These are phyloP conservation scores for Diaporthe aspalathi DNA, from an alignment of 2,329 filamentous ascomycete species.

Conservation along the genomic window DNA sequence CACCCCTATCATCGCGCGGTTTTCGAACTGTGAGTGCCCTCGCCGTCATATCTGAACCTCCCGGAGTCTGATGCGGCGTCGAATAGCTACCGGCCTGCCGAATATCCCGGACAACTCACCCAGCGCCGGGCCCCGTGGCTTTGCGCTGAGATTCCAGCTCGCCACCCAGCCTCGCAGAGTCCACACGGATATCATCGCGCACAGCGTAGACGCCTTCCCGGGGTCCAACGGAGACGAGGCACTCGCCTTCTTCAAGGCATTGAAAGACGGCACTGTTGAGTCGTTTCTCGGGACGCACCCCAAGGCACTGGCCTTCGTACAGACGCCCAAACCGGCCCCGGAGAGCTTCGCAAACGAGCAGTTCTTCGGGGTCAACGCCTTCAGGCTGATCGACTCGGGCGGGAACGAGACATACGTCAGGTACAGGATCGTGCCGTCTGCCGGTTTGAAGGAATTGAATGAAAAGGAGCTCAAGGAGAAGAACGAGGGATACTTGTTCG, in stretches of 20 bases:
- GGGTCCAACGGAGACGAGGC: constrained; percentile 64
- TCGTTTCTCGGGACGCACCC: constrained; percentile 59
- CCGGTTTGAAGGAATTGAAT: constrained; percentile 53
- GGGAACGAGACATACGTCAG: constrained; percentile 59
- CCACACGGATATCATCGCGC: constrained; percentile 68
- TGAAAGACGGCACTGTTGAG: constrained; percentile 51
- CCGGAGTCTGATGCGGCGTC: neutral
- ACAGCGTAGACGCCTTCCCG: constrained; percentile 65
- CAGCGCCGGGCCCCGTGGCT: constrained; percentile 60
- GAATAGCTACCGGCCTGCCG: constrained; percentile 59
- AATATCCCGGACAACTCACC: constrained; percentile 60
- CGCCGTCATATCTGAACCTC: neutral
- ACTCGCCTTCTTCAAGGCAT: constrained; percentile 58
- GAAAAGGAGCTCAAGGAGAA: constrained; percentile 53
- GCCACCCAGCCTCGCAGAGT: constrained; percentile 51
- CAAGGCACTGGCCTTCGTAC: constrained; percentile 59
- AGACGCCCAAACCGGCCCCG: constrained; percentile 61
- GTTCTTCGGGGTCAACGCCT: constrained; percentile 63
- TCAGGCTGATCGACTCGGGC: constrained; percentile 54
- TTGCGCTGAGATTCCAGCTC: constrained; percentile 61
- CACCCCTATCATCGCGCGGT: constrained; percentile 61
- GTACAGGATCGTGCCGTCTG: constrained; percentile 61
- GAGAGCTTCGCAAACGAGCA: constrained; percentile 59
- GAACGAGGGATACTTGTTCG: constrained; percentile 58
- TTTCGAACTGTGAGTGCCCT: constrained; percentile 52